phyloP scores from a whole-genome alignment of 1,139 yeast species.

The Scheffersomyces parashehatae region DNA sequence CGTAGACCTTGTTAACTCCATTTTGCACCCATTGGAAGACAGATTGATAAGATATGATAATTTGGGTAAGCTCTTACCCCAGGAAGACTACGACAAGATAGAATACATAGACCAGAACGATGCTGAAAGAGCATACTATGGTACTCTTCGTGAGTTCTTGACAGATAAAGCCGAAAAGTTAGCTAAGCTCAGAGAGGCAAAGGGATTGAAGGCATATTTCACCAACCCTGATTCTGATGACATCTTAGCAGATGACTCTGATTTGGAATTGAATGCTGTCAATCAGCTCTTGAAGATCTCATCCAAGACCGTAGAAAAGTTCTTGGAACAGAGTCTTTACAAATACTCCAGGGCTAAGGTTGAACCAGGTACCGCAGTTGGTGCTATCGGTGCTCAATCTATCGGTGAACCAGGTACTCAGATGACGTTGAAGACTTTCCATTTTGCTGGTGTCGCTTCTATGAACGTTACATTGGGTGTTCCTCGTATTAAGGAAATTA shows the following conservation, averaged over 20 bases:
- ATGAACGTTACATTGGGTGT: slow-evolving; percentile 99
- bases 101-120: slow-evolving; percentile 79
- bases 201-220: slow-evolving; percentile 39
- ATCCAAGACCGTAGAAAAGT: slow-evolving; percentile 56
- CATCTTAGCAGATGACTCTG: slow-evolving; percentile 50
- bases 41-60: slow-evolving; percentile 70
- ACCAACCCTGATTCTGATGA: slow-evolving; percentile 44
- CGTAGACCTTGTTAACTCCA: slow-evolving; percentile 50
- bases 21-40: slow-evolving; percentile 62
- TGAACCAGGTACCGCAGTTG: slow-evolving; percentile 99
- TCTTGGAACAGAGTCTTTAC: slow-evolving; percentile 72
- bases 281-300: slow-evolving; percentile 77
- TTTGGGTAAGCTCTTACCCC: slow-evolving; percentile 56
- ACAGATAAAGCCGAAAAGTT: slow-evolving; percentile 55
- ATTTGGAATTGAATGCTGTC: slow-evolving; percentile 49
- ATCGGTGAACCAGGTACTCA: slow-evolving; percentile 99
- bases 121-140: slow-evolving; percentile 82
- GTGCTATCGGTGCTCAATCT: slow-evolving; percentile 98
- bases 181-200: slow-evolving; percentile 57
- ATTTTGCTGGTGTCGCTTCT: slow-evolving; percentile 99
- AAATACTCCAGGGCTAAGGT: slow-evolving; percentile 91
- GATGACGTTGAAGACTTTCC: slow-evolving; percentile 98
- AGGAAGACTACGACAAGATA: slow-evolving; percentile 40
- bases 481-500: slow-evolving; percentile 98
- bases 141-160: slow-evolving; percentile 68